These are phyloP conservation scores for Ulmus americana DNA, from an alignment of 331 rosid genomes.

Conservation along the genomic window DNA sequence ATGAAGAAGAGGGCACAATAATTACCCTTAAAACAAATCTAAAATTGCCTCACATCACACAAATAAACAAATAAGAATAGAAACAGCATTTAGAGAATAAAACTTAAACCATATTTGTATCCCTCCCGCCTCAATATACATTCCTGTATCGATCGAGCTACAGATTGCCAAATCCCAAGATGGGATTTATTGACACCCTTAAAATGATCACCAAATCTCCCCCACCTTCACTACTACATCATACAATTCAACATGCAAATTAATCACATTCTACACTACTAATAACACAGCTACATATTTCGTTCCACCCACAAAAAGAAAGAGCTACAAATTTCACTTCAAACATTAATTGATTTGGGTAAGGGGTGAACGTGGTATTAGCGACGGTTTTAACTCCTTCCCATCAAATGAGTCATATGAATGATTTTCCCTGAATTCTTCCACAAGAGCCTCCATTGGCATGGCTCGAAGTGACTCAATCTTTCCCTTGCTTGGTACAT, in stretches of 20 bases:
- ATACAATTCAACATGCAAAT: conserved; percentile 3
- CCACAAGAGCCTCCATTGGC: conserved; percentile 76
- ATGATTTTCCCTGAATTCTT: conserved; percentile 76
- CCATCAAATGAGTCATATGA: conserved; percentile 46
- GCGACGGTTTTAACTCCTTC: conserved; percentile 75
- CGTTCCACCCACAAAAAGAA: conserved; percentile 1
- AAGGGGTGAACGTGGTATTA: conserved; percentile 87
- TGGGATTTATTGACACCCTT: conserved; percentile 46
- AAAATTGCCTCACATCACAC: background rate
- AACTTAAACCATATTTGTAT: conserved; percentile 5
- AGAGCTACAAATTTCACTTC: background rate
- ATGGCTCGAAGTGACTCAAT: conserved; percentile 83
- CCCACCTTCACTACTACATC: conserved; percentile 7
- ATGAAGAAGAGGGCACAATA: too few relatives aligned
- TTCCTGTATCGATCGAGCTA: conserved; percentile 25
- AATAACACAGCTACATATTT: conserved; percentile 45
- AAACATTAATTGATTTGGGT: conserved; percentile 42
- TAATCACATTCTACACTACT: conserved; percentile 8
- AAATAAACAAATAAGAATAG: background rate
- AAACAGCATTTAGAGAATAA: conserved; percentile 14
- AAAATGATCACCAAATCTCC: conserved; percentile 4
- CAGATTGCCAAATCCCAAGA: conserved; percentile 52
- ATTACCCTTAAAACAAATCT: background rate
- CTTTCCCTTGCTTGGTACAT: conserved; percentile 65
- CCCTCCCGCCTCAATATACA: conserved; percentile 30